Evolutionary conservation across 495 filamentous ascomycete species (phyloP).

Genomic region (Sabuloglossum arenarium): DNA sequence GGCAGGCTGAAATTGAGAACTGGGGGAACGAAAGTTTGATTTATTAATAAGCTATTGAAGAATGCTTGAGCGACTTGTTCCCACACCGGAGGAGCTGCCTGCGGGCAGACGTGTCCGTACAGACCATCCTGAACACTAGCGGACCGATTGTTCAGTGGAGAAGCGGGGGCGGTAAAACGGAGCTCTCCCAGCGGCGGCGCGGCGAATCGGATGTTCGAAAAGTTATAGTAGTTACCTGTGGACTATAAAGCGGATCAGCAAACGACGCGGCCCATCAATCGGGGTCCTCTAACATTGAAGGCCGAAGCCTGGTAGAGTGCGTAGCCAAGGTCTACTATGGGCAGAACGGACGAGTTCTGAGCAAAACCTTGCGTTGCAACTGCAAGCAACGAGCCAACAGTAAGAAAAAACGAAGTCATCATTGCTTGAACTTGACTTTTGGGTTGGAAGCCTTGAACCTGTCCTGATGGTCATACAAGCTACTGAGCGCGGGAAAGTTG

Average conservation of each 20-base stretch:
- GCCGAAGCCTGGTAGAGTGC: slow-evolving; percentile 5
- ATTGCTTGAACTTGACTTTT: not conserved
- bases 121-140: slow-evolving; percentile 6
- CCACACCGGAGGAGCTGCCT: slow-evolving; percentile 8
- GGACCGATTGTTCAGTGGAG: slow-evolving; percentile 8
- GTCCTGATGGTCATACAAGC: no score
- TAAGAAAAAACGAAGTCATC: not conserved
- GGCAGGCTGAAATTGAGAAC: not conserved
- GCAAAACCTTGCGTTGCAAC: not conserved
- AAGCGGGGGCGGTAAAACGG: slow-evolving; percentile 9
- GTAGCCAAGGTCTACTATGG: slow-evolving; percentile 12
- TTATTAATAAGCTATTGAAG: not conserved
- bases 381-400: not conserved
- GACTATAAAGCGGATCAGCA: not conserved
- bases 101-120: slow-evolving; percentile 9
- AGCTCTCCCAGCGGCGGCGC: slow-evolving; percentile 13
- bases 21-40: slow-evolving; percentile 7
- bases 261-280: not conserved
- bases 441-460: no score
- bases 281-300: slow-evolving; percentile 4
- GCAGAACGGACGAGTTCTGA: not conserved
- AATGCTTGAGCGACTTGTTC: slow-evolving; percentile 6
- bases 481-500: no score
- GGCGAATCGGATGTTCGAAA: slow-evolving; percentile 12
- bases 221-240: slow-evolving; percentile 2